phyloP scores from a whole-genome alignment of 2,329 filamentous ascomycete species.

The Fusarium pseudonygamai region DNA sequence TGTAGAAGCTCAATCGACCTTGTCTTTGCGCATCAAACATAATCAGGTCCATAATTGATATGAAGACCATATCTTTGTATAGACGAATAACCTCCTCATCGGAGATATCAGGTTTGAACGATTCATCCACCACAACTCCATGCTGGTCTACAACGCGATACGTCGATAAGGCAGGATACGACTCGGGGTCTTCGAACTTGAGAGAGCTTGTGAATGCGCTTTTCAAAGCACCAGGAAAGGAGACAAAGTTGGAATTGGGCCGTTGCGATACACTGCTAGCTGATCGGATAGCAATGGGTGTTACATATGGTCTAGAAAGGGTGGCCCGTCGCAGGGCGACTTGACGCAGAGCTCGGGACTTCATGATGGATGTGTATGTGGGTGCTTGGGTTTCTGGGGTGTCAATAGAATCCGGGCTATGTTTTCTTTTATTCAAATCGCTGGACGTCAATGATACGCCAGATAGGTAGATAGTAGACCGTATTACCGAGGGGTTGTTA shows the following conservation, averaged over 20 bases:
- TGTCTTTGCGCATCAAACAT: constrained; percentile 99
- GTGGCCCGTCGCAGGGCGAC: constrained; percentile 42
- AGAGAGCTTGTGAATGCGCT: constrained; percentile 88
- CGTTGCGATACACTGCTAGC: constrained; percentile 65
- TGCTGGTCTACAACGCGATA: constrained; percentile 93
- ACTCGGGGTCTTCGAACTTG: constrained; percentile 78
- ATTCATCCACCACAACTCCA: constrained; percentile 81
- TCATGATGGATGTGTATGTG: constrained; percentile 42
- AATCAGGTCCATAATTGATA: constrained; percentile 91
- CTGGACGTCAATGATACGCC: constrained; percentile 8
- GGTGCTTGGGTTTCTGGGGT: neutral
- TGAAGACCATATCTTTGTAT: constrained; percentile 72
- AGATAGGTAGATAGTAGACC: constrained; percentile 1
- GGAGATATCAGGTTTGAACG: constrained; percentile 73
- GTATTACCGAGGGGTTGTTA: constrained; percentile 39
- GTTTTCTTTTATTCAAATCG: constrained; percentile 16
- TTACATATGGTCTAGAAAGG: constrained; percentile 35
- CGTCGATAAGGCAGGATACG: constrained; percentile 81
- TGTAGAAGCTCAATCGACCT: constrained; percentile 95
- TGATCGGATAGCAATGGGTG: constrained; percentile 45
- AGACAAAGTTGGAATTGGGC: constrained; percentile 64
- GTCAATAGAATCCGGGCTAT: constrained; percentile 2
- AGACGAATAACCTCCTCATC: constrained; percentile 69
- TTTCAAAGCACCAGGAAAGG: constrained; percentile 95
- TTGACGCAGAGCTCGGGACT: constrained; percentile 46